Evolutionary conservation across 2,329 filamentous ascomycete genomes (phyloP), one percentile per base, ranked within the genome.

Genomic region (Aureobasidium melanogenum): DNA sequence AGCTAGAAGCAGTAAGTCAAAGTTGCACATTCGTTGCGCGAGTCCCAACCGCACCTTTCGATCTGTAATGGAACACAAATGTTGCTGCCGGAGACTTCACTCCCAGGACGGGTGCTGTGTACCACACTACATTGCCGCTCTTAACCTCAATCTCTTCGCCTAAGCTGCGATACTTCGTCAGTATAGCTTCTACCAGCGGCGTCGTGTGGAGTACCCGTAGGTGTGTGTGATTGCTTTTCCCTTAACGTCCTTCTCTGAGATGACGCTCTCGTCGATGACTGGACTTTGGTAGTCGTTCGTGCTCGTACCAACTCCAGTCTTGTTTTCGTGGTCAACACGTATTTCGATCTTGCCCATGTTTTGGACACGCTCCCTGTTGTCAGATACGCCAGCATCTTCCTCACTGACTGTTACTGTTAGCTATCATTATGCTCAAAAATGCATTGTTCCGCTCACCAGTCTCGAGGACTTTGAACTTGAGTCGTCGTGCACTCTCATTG

Each of bases 51-150:
- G 41, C 54, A 67, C 66, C 64, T 14, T 36, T 28, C 3, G 67
- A 67, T 36, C 64, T 64, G 60, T 68, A 70, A 5, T 59, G 32
- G 63, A 69, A 68, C n/a, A 65, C 50, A 55, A 67, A 64, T 1
- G 38, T 64, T 6, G 55, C 65, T 38, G 32, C 56, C 9, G 63
- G 64, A 36, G 39, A 3, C 30, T 63, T 28, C 3, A 10, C 24
- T 34, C 26, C 62, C 48, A 12, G 28, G 6, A 34, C 15, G 17
- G 17, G 51, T n/a, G 5, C 28, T 30, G 28, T 30, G 28, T 8
- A 8, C 28, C 28, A 30, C 28, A 30, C 28, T 30, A 30, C 8
- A 30, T 8, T 8, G 28, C 5, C 8, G 8, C 1, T 30, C 28
- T 30, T 30, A 8, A 5, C 5, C 28, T 30, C 28, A 30, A 30